Evolutionary conservation across 495 filamentous ascomycete genomes (phyloP), one percentile per base, ranked within the genome.

Genomic region (Hypoxylon crocopeplum): DNA sequence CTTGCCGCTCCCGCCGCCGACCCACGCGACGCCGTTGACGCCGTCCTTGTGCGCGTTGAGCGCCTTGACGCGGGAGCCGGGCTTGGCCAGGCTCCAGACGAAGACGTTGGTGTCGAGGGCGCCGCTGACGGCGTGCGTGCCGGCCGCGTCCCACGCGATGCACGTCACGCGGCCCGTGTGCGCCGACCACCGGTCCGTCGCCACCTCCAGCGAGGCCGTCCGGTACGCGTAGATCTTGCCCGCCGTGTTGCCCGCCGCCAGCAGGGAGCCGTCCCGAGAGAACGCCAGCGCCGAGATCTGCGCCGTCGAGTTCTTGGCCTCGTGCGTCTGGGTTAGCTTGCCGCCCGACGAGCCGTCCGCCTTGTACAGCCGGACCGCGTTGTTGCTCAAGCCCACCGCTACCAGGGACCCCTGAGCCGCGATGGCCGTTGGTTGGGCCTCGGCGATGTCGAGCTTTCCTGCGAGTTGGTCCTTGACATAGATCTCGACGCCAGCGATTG

Each of bases 1-100:
- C 74, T 82, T 90, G n/a, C n/a, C n/a, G n/a, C 75, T 73, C n/a
- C 76, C 78, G 17, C 78, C 84, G 6, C 83, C 82, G 13, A 90
- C 81, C 95, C 94, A 98, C 7, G 77, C 82, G 4, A 98, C 92
- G 3, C 89, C 92, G 63, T 88, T 90, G 6, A 98, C 91, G 1
- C 94, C 94, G 52, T 97, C 94, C 76, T 97, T 96, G 71, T 98
- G 94, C 39, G 93, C 91, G 69, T 95, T 91, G 21, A 81, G 70
- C 30, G 84, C 84, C 72, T 91, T 92, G 46, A 93, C 76, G 67
- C 93, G 83, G 67, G 86, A 87, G 20, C 90, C 91, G 0, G 92
- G 93, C 57, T 90, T 88, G 38, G 83, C 79, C 59, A 97, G 75
- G 70, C 91, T 96, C 92, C 94, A 98, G 22, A 96, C 86, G 65